These are phyloP conservation scores for Cinnamomum micranthum DNA, from an alignment of 164 flowering plant genomes.

Conservation along the genomic window DNA sequence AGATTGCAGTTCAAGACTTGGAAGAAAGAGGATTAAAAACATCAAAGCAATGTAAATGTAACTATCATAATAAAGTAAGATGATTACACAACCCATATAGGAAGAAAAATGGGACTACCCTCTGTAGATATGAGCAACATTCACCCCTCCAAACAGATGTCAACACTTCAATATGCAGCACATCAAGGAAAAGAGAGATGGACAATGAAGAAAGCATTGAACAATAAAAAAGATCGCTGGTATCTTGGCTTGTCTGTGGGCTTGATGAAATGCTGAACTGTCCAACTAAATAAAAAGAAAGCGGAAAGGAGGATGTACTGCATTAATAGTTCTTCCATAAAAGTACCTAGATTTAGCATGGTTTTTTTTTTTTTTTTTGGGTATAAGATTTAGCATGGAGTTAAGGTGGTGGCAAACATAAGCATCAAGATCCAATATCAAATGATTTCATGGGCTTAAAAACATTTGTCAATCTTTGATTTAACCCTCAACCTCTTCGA, in stretches of 20 bases:
- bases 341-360: too few species aligned
- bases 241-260: neutral
- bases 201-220: neutral
- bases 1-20: neutral
- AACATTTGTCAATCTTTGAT: too few species aligned
- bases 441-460: too few species aligned
- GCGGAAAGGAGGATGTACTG: neutral
- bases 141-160: neutral
- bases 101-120: constrained; percentile 1
- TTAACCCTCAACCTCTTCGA: too few species aligned
- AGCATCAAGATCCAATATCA: too few species aligned
- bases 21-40: neutral
- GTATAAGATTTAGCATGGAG: too few species aligned
- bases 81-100: neutral
- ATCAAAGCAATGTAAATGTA: neutral
- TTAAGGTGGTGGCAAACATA: too few species aligned
- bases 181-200: neutral
- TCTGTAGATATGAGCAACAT: neutral
- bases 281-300: neutral
- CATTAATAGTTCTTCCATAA: too few species aligned
- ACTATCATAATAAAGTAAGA: neutral
- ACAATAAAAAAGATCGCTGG: neutral
- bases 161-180: neutral
- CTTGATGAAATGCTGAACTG: neutral
- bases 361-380: too few species aligned